Percentiles rank a stretch among this genome's conserved stretches.
Conservation (phyloP, 2,329 filamentous ascomycete species). For the Fusarium sp. region DNA sequence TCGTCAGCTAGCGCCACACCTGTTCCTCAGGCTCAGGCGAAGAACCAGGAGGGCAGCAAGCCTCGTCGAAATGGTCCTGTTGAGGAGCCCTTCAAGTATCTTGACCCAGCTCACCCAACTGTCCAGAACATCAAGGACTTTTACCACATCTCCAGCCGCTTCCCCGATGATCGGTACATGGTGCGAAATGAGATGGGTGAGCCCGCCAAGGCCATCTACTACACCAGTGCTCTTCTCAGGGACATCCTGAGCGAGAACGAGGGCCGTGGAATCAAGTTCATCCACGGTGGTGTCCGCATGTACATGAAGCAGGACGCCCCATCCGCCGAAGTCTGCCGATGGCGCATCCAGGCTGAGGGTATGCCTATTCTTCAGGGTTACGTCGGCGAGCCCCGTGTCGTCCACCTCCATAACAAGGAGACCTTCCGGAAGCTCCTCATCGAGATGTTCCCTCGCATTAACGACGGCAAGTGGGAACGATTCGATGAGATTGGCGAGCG, state of each 20-base stretch:
- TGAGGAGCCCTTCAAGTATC: conserved; percentile 95
- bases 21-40: conserved; percentile 31
- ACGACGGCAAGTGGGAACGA: conserved; percentile 73
- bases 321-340: conserved; percentile 83
- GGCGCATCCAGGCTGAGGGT: conserved; percentile 95
- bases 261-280: conserved; percentile 89
- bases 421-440: conserved; percentile 84
- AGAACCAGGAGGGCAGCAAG: conserved; percentile 44
- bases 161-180: conserved; percentile 92
- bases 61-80: conserved; percentile 61
- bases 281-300: conserved; percentile 98
- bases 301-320: conserved; percentile 98
- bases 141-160: conserved; percentile 82
- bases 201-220: conserved; percentile 95
- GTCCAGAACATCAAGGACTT: conserved; percentile 80
- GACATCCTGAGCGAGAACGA: conserved; percentile 89
- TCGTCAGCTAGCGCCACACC: conserved; percentile 35
- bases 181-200: conserved; percentile 90
- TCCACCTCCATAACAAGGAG: conserved; percentile 76
- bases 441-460: conserved; percentile 95
- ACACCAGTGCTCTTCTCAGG: conserved; percentile 83
- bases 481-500: conserved; percentile 89
- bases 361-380: conserved; percentile 91
- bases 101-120: conserved; percentile 75
- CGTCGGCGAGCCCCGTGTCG: conserved; percentile 78